Base-by-base conservation (phyloP, 2,329 filamentous ascomycete genomes). In the Hypoxylon sp. region DNA sequence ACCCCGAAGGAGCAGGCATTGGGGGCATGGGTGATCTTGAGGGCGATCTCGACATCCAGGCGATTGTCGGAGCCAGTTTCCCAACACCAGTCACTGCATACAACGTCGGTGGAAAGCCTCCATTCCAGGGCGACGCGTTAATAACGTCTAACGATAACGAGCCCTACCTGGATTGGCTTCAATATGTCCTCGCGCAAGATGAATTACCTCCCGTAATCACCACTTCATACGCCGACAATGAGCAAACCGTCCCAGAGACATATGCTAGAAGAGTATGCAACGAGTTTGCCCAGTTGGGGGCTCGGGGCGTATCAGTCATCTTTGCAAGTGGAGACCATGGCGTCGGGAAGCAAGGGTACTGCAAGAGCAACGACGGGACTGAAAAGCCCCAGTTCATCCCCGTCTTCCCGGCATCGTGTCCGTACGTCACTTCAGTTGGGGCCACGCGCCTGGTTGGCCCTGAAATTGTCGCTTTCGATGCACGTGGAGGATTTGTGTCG, bases 171-270 rank as follows among this genome's bases (percentile, higher is more conserved):
- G 38, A 43, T 9, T 43, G 38, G 38, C 38, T 43, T 10, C 38
- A 43, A 43, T 43, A 43, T 17, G 38, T 43, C 17, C 38, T 43
- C n/a, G 38, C 38, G 9, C 38, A 43, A 21, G 38, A 43, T 1
- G 38, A 43, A 10, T 10, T 43, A 5, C 38, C 38, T 21, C 38
- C 38, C 3, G 38, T 43, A 21, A 43, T 43, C 17, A 43, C 84
- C 34, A 88, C 87, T 10, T 91, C 89, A 0, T 92, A 92, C 72
- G 89, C 87, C n/a, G 90, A 92, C 68, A 82, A 88, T 45, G 90
- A 92, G 77, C 88, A 88, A 76, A 86, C 83, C 1, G 83, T 91
- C 0, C 89, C 90, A 0, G 75, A 79, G 14, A 81, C 83, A 5
- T 91, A 91, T 73, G 85, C 87, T 4, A 81, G 82, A 48, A 80